These are phyloP conservation scores for Colletotrichum lindemuthianum DNA, from an alignment of 2,329 filamentous ascomycete genomes.

Conservation along the genomic window DNA sequence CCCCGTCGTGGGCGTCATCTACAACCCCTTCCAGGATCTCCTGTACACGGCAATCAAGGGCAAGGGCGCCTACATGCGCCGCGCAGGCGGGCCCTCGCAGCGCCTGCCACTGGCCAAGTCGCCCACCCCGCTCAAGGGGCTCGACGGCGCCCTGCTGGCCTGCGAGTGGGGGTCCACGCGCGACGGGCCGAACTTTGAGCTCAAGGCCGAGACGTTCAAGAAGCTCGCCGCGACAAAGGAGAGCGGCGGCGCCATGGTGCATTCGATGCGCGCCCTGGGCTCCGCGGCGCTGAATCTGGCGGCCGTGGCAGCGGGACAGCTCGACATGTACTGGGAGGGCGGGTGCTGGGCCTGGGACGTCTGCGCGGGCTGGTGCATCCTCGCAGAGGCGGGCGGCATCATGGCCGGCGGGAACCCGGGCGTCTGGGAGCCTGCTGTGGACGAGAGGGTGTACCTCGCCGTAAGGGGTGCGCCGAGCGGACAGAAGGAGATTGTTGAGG, in stretches of 20 bases:
- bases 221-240: constrained; percentile 67
- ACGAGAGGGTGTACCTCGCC: constrained; percentile 70
- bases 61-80: constrained; percentile 69
- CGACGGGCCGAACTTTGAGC: constrained; percentile 74
- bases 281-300: constrained; percentile 81
- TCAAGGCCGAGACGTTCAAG: constrained; percentile 74
- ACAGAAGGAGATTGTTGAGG: constrained; percentile 70
- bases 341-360: constrained; percentile 90
- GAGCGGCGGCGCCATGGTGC: constrained; percentile 78
- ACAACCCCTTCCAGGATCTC: constrained; percentile 78
- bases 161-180: constrained; percentile 80
- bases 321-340: constrained; percentile 85
- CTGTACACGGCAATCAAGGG: constrained; percentile 77
- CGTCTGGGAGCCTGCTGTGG: constrained; percentile 71
- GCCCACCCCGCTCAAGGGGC: constrained; percentile 65
- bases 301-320: constrained; percentile 73
- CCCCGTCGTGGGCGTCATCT: constrained; percentile 78
- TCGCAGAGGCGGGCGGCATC: constrained; percentile 77
- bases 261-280: constrained; percentile 76
- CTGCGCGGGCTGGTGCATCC: constrained; percentile 81
- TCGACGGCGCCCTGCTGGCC: constrained; percentile 73
- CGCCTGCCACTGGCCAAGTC: constrained; percentile 53
- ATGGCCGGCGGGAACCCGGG: constrained; percentile 80
- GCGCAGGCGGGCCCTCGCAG: constrained; percentile 50
- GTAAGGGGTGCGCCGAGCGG: constrained; percentile 68